Percentiles rank a stretch among this genome's conserved stretches.
Evolutionary conservation across 1,284 basidiomycete species (phyloP).

Genomic region (Ustilago bromivora): DNA sequence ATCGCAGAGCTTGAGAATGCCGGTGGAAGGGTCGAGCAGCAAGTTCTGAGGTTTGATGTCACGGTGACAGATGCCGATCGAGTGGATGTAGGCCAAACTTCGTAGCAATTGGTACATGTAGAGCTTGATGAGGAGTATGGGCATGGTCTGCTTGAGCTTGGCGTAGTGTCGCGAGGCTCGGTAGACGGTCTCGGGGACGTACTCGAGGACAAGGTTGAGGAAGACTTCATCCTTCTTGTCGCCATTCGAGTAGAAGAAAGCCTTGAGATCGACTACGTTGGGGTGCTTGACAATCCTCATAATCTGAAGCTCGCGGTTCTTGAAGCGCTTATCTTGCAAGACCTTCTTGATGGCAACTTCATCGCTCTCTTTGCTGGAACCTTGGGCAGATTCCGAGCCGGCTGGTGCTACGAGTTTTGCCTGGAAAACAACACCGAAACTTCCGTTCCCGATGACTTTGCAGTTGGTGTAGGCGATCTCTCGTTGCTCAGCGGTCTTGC

Average conservation of each 20-base stretch:
- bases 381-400: conserved; percentile 38
- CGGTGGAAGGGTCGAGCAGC: conserved; percentile 93
- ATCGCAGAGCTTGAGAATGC: conserved; percentile 97
- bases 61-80: conserved; percentile 87
- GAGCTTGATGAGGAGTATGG: conserved; percentile 97
- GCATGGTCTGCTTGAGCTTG: conserved; percentile 99
- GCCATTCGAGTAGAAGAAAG: conserved; percentile 99
- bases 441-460: conserved; percentile 98
- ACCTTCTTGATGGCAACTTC: conserved; percentile 99
- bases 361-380: conserved; percentile 56
- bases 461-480: conserved; percentile 95
- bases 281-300: conserved; percentile 98
- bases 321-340: conserved; percentile 99
- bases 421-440: conserved; percentile 96
- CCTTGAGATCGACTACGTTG: conserved; percentile 96
- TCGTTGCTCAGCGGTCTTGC: conserved; percentile 88
- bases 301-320: conserved; percentile 99
- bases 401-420: conserved; percentile 73
- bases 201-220: conserved; percentile 98
- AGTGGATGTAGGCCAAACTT: conserved; percentile 97
- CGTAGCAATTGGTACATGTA: conserved; percentile 98
- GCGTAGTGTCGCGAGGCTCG: conserved; percentile 98
- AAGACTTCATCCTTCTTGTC: conserved; percentile 99
- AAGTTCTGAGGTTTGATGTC: conserved; percentile 99
- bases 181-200: conserved; percentile 99